phyloP scores from a whole-genome alignment of 2,329 filamentous ascomycete genomes.

The Aureobasidium mangrovei region DNA sequence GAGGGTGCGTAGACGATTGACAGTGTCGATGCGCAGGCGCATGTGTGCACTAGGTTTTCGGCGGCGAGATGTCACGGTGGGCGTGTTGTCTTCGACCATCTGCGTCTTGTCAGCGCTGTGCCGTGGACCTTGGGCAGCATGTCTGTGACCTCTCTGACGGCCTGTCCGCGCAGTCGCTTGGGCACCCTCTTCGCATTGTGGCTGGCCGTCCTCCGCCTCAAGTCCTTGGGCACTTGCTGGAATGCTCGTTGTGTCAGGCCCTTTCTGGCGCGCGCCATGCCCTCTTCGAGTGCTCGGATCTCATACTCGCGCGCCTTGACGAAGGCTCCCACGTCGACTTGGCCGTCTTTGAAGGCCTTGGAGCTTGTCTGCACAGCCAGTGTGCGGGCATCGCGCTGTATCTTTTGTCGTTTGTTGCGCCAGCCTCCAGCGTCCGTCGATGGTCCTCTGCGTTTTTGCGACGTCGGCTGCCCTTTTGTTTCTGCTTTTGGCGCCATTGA shows the following conservation, averaged over 20 bases:
- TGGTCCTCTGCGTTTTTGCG: conserved; percentile 9
- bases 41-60: conserved; percentile 48
- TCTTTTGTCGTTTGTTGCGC: conserved; percentile 14
- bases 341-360: conserved; percentile 57
- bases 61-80: conserved; percentile 59
- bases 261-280: conserved; percentile 66
- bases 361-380: conserved; percentile 39
- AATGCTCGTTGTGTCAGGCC: conserved; percentile 65
- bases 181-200: conserved; percentile 92
- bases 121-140: no score
- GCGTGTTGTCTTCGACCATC: conserved; percentile 87
- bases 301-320: conserved; percentile 80
- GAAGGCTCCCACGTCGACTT: conserved; percentile 78
- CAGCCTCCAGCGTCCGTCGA: not conserved
- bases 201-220: conserved; percentile 82
- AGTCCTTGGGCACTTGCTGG: conserved; percentile 75
- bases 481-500: conserved; percentile 1
- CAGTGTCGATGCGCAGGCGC: conserved; percentile 64
- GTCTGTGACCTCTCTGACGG: conserved; percentile 48
- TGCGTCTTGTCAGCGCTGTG: conserved; percentile 32
- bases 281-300: conserved; percentile 73
- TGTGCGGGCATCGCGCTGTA: conserved; percentile 34
- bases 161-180: conserved; percentile 61
- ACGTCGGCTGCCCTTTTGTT: not conserved
- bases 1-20: conserved; percentile 58